phyloP scores from a whole-genome alignment of 192 early-diverging fungal species.

The Coemansia reversa region DNA sequence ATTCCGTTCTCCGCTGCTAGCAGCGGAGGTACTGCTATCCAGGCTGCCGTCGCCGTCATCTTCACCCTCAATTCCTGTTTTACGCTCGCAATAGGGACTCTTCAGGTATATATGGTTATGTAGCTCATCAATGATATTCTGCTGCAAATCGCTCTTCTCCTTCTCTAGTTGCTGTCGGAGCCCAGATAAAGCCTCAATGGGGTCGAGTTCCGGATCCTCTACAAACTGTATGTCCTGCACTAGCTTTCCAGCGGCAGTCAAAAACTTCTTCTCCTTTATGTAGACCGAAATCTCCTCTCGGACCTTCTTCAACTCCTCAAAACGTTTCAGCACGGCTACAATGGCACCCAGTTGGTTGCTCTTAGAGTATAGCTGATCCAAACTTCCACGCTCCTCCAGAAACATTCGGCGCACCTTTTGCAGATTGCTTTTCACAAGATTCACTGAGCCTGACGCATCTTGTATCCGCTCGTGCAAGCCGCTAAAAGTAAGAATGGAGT shows the following conservation, averaged over 20 bases:
- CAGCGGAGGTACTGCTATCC: not conserved
- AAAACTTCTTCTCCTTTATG: conserved; percentile 66
- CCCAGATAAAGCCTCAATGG: conserved; percentile 71
- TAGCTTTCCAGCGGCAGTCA: conserved; percentile 65
- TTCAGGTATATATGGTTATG: conserved; percentile 79
- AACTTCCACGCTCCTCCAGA: conserved; percentile 61
- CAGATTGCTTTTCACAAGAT: conserved; percentile 62
- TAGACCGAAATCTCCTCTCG: conserved; percentile 63
- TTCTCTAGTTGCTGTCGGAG: conserved; percentile 63
- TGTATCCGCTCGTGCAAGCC: conserved; percentile 71
- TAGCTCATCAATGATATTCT: conserved; percentile 70
- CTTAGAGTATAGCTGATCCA: conserved; percentile 71
- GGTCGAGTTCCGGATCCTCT: conserved; percentile 61
- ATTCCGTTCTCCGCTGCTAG: not conserved
- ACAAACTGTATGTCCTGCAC: conserved; percentile 64
- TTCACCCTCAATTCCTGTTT: conserved; percentile 44
- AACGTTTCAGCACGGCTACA: conserved; percentile 68
- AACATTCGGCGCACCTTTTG: conserved; percentile 65
- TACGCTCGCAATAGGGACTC: conserved; percentile 70
- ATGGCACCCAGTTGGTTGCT: conserved; percentile 79
- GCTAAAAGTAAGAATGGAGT: conserved; percentile 78
- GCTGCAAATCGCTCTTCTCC: conserved; percentile 52
- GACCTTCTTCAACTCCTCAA: conserved; percentile 68
- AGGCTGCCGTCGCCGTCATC: conserved; percentile 27
- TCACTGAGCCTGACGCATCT: conserved; percentile 64